These are phyloP conservation scores for Lavandula angustifolia DNA, from an alignment of 257 asterid species.

Conservation along the genomic window DNA sequence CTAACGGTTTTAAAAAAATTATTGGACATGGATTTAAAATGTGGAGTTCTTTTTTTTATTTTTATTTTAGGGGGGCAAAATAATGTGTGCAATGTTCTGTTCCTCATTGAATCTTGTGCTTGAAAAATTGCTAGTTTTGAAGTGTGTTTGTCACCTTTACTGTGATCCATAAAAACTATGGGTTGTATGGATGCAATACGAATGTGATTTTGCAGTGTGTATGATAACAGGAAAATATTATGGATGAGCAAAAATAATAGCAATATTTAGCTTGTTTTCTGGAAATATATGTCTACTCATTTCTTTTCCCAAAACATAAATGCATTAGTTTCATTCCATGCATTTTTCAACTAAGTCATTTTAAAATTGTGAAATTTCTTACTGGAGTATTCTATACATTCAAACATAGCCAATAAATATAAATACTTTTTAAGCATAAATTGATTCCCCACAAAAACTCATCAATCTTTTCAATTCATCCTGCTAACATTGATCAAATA, in stretches of 20 bases:
- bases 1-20: too few relatives aligned
- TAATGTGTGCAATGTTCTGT: too few relatives aligned
- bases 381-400: not conserved
- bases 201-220: too few relatives aligned
- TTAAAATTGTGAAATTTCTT: not conserved
- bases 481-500: slow-evolving; percentile 2
- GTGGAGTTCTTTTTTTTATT: too few relatives aligned
- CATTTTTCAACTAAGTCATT: not conserved
- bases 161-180: too few relatives aligned
- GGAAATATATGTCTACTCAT: not conserved
- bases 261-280: not conserved
- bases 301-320: slow-evolving; percentile 7
- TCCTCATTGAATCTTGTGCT: too few relatives aligned
- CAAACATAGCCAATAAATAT: too few relatives aligned
- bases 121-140: too few relatives aligned
- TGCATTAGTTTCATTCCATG: not conserved
- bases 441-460: slow-evolving; percentile 6
- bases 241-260: slow-evolving; percentile 19
- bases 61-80: too few relatives aligned
- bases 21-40: too few relatives aligned
- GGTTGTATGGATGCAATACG: too few relatives aligned
- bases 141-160: too few relatives aligned
- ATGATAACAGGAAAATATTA: slow-evolving; percentile 17
- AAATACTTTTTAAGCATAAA: slow-evolving; percentile 13
- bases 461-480: not conserved